A percentile compares a stretch with the other conserved stretches of the same genome.
Evolutionary conservation across 2,329 filamentous ascomycete genomes (phyloP).

Genomic region (Pseudopyricularia cyperi): DNA sequence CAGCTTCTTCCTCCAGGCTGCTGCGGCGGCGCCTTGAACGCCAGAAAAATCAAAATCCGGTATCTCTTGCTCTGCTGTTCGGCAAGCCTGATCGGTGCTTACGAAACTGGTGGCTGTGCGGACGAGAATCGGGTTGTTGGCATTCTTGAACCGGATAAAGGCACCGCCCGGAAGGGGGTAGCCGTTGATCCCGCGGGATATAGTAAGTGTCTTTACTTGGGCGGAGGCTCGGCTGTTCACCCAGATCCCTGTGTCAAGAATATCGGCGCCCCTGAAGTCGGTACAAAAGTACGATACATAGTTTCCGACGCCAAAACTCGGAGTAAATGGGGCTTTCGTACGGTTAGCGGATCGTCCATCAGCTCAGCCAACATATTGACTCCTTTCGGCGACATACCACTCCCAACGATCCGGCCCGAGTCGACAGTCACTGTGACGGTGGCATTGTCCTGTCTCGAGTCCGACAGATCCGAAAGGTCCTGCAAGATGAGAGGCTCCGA

Average conservation of each 20-base stretch:
- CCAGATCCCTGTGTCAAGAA: constrained; percentile 50
- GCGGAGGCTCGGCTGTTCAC: constrained; percentile 39
- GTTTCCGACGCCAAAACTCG: constrained; percentile 36
- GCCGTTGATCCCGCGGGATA: constrained; percentile 35
- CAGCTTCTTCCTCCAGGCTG: constrained; percentile 49
- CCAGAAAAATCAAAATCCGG: constrained; percentile 50
- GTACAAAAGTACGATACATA: constrained; percentile 38
- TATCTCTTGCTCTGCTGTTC: constrained; percentile 57
- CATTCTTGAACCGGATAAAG: constrained; percentile 46
- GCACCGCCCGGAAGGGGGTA: constrained; percentile 47
- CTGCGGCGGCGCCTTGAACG: constrained; percentile 36
- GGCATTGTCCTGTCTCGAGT: constrained; percentile 45
- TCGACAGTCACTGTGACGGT: constrained; percentile 37
- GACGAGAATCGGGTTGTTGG: constrained; percentile 39
- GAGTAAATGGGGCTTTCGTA: constrained; percentile 35
- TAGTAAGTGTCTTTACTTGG: constrained; percentile 30
- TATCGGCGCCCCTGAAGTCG: constrained; percentile 29
- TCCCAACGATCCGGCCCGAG: constrained; percentile 50
- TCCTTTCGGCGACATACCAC: constrained; percentile 6
- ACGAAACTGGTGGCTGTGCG: constrained; percentile 61
- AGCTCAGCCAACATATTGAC: neutral
- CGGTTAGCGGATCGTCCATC: neutral
- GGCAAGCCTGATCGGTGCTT: constrained; percentile 50
- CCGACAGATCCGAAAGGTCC: constrained; percentile 50
- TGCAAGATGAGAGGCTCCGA: constrained; percentile 47